These are phyloP conservation scores for Diplocarpon rosae DNA, from an alignment of 2,329 filamentous ascomycete genomes.

Conservation along the genomic window DNA sequence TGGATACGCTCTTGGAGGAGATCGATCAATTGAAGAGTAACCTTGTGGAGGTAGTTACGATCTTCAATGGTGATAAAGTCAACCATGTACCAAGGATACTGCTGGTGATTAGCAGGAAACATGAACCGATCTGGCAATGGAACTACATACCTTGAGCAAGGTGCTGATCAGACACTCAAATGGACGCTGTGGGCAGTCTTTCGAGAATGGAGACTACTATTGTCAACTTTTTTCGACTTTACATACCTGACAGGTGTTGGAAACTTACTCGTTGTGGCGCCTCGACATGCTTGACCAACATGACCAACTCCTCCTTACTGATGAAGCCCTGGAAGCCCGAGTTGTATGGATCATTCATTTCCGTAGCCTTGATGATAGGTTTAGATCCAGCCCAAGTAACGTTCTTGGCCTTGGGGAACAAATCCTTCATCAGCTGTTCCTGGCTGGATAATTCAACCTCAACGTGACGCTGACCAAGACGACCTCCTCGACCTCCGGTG, in stretches of 20 bases:
- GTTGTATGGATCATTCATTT: slow-evolving; percentile 29
- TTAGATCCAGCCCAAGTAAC: slow-evolving; percentile 41
- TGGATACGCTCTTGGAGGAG: slow-evolving; percentile 35
- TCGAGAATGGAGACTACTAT: slow-evolving; percentile 45
- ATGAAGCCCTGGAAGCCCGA: slow-evolving; percentile 51
- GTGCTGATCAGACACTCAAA: slow-evolving; percentile 57
- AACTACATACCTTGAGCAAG: slow-evolving; percentile 24
- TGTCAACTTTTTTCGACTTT: slow-evolving; percentile 4
- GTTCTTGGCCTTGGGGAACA: slow-evolving; percentile 48
- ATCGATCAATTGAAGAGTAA: slow-evolving; percentile 38
- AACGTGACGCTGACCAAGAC: slow-evolving; percentile 46
- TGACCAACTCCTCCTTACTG: slow-evolving; percentile 49
- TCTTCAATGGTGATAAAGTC: slow-evolving; percentile 46
- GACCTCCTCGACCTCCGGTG: slow-evolving; percentile 31
- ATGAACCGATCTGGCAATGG: slow-evolving; percentile 20
- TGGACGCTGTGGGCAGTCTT: slow-evolving; percentile 50
- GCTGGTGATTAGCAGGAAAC: slow-evolving; percentile 8
- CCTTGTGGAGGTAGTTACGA: slow-evolving; percentile 40
- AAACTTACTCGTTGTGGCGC: slow-evolving; percentile 47
- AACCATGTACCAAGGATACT: slow-evolving; percentile 52
- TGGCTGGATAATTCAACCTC: slow-evolving; percentile 47
- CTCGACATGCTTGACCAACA: slow-evolving; percentile 54
- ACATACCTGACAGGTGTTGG: background rate
- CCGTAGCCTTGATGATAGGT: slow-evolving; percentile 32
- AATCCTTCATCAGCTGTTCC: slow-evolving; percentile 44